phyloP scores from a whole-genome alignment of 2,329 filamentous ascomycete species.

The Fusarium xylarioides region DNA sequence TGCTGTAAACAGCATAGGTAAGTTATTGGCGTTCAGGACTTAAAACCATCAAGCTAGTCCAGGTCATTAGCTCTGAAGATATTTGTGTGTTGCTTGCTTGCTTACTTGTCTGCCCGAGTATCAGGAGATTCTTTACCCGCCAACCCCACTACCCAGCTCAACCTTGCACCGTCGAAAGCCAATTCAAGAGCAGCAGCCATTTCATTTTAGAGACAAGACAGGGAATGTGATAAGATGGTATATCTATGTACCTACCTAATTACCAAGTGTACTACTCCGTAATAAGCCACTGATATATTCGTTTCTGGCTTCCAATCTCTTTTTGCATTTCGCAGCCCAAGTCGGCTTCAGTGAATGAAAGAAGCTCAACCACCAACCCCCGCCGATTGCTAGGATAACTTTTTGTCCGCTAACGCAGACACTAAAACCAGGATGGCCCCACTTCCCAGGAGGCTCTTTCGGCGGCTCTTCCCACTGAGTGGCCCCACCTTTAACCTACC shows the following conservation, averaged over 20 bases:
- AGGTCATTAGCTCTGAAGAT: not conserved
- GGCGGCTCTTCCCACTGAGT: not conserved
- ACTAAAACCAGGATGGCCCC: not conserved
- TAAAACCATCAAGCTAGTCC: no score
- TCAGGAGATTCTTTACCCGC: not conserved
- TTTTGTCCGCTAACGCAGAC: not conserved
- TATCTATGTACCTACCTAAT: not conserved
- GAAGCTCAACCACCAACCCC: not conserved
- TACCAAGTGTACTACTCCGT: not conserved
- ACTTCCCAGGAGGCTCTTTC: conserved; percentile 11
- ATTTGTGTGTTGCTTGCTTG: not conserved
- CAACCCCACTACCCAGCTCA: conserved; percentile 6
- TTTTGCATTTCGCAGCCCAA: not conserved
- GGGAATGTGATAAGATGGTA: not conserved
- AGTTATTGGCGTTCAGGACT: no score
- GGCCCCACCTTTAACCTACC: conserved; percentile 2
- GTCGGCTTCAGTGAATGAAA: not conserved
- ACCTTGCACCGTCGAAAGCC: not conserved
- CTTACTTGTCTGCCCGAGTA: not conserved
- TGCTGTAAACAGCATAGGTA: not conserved
- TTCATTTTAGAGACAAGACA: not conserved
- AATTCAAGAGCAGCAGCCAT: not conserved
- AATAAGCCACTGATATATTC: not conserved
- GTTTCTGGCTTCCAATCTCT: not conserved
- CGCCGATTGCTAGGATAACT: not conserved